Conservation (phyloP, 169 alveolate species). For the Cryptosporidium sp. region DNA sequence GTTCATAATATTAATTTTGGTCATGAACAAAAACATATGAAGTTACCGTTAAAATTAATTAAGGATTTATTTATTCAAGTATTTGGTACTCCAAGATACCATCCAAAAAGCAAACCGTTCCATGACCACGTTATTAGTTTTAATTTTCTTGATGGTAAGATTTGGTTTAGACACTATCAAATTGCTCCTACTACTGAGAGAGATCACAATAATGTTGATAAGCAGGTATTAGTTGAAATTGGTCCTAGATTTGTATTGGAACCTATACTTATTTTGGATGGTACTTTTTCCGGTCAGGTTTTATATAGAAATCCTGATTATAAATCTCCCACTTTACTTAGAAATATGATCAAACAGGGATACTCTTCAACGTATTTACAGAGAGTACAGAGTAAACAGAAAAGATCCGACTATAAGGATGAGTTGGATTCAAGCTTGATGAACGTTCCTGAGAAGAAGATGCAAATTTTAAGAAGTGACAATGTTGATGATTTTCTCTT, state of each 20-base stretch:
- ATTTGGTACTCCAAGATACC: slow-evolving; percentile 93
- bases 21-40: slow-evolving; percentile 37
- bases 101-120: slow-evolving; percentile 97
- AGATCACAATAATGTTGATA: slow-evolving; percentile 84
- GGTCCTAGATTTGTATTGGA: slow-evolving; percentile 94
- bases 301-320: slow-evolving; percentile 84
- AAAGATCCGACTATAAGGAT: slow-evolving; percentile 37
- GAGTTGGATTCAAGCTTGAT: slow-evolving; percentile 25
- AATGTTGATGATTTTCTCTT: slow-evolving; percentile 49
- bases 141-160: slow-evolving; percentile 86
- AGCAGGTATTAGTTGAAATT: slow-evolving; percentile 87
- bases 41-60: slow-evolving; percentile 42
- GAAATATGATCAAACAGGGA: slow-evolving; percentile 72
- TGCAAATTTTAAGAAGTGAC: slow-evolving; percentile 48
- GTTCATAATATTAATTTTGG: slow-evolving; percentile 27
- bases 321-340: slow-evolving; percentile 82
- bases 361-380: slow-evolving; percentile 29
- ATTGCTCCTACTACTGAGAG: slow-evolving; percentile 83
- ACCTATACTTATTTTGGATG: slow-evolving; percentile 90
- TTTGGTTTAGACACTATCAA: slow-evolving; percentile 94
- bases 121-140: slow-evolving; percentile 94
- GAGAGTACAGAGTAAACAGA: slow-evolving; percentile 34
- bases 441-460: slow-evolving; percentile 34
- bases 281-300: slow-evolving; percentile 87
- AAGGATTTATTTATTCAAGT: slow-evolving; percentile 81